Base-by-base conservation (phyloP, 2,329 filamentous ascomycete genomes). In the Thelonectria discophora region DNA sequence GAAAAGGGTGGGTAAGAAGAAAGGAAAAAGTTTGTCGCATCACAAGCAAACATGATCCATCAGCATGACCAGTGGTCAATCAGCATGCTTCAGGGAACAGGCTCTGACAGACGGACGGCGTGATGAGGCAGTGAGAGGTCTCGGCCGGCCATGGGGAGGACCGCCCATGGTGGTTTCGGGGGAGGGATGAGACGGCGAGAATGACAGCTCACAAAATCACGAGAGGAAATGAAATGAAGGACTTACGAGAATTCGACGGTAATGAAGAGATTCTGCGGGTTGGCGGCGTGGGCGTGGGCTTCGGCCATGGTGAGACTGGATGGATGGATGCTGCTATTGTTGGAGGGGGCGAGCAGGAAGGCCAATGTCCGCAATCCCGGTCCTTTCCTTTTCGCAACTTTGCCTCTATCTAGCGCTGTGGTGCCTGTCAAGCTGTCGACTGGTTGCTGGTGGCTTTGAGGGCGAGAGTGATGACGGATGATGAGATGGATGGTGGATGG, bases 221-320 rank as follows among this genome's bases (percentile, higher is more conserved):
- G 53, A 55, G 49, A 50, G 46, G 63, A 67, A 64, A 58, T 47
- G 48, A 50, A 50, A 27, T 51, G 58, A 55, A 18, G 24, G 47
- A 77, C 81, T 74, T 74, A 82, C 81, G 80, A 83, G 72, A 95
- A 94, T 75, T 95, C 92, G 27, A 95, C 87, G 5, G 85, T 86
- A 66, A 94, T 83, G 20, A 83, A 75, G 51, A 92, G 78, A 10
- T 75, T 15, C 43, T 75, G 34, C 75, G 67, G 55, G 69, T 15
- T n/a, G 49, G 60, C 59, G 21, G 47, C 49, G 42, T 43, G 24
- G 48, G 56, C 42, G 40, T 43, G 30, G 48, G 56, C 42, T 37
- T 58, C 62, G 55, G 55, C 60, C 67, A 71, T 71, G 57, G 61
- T 59, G 60, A 46, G 50, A 49, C 48, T 45, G n/a, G 27, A 37